phyloP scores from a whole-genome alignment of 306 rosid species.

The barrel medic (Medicago truncatula) region MtrunA17r5.0-ANR NC_053044.1:52241001-52241500 shows the following conservation, averaged over 20 bases:
- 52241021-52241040: not conserved
- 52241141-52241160: constrained; percentile 58
- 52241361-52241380: constrained; percentile 43
- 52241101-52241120: constrained; percentile 55
- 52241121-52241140: constrained; percentile 41
- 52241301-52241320: constrained; percentile 3
- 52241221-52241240: constrained; percentile 21
- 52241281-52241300: not conserved
- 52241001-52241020: constrained; percentile 6
- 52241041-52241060: constrained; percentile 64
- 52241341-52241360: not conserved
- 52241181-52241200: not conserved
- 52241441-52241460: constrained; percentile 45
- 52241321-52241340: constrained; percentile 23
- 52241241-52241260: constrained; percentile 28
- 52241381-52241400: constrained; percentile 42
- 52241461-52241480: constrained; percentile 33
- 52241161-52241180: constrained; percentile 16
- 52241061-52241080: constrained; percentile 54
- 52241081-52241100: constrained; percentile 51
- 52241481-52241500: constrained; percentile 39
- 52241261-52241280: not conserved
- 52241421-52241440: constrained; percentile 84
- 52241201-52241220: not conserved
- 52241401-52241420: constrained; percentile 62